phyloP scores from a whole-genome alignment of 208 protist species.

The Vickermania ingenoplastis region DNA sequence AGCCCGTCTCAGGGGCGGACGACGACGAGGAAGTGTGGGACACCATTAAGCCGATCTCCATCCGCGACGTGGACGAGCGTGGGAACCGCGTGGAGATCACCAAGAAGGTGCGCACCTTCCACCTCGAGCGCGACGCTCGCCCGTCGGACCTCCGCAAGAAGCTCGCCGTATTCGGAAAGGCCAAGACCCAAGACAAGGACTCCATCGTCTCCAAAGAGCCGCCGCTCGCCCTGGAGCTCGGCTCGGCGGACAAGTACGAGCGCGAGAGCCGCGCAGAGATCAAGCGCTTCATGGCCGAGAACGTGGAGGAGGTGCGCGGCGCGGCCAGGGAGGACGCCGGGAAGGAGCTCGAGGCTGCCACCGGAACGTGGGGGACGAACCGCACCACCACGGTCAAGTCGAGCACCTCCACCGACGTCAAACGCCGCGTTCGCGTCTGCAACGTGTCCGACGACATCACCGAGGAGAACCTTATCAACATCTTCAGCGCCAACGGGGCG shows the following conservation, averaged over 20 bases:
- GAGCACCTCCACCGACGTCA: conserved; percentile 15
- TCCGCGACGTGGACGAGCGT: conserved; percentile 31
- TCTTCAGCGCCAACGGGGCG: conserved; percentile 54
- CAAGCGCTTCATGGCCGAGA: conserved; percentile 66
- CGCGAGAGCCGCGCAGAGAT: conserved; percentile 61
- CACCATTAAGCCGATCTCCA: not conserved
- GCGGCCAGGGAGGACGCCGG: conserved; percentile 18
- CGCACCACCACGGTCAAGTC: conserved; percentile 16
- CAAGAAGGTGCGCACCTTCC: conserved; percentile 57
- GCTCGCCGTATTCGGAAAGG: conserved; percentile 50
- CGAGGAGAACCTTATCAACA: conserved; percentile 57
- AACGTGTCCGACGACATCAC: conserved; percentile 80
- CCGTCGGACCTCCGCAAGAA: conserved; percentile 44
- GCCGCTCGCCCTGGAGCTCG: conserved; percentile 71
- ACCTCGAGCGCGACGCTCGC: conserved; percentile 36
- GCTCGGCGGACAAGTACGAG: conserved; percentile 60
- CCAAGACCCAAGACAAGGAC: conserved; percentile 13
- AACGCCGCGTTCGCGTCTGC: conserved; percentile 55
- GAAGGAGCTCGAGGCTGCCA: conserved; percentile 27
- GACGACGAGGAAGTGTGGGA: not conserved
- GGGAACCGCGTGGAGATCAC: conserved; percentile 50
- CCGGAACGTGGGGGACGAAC: conserved; percentile 32
- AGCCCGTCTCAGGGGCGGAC: conserved; percentile 1
- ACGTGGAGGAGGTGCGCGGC: conserved; percentile 53
- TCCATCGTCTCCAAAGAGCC: conserved; percentile 49